Evolutionary conservation across 768 basidiomycete species (phyloP).

Genomic region (Tricholoma bakamatsutake): DNA sequence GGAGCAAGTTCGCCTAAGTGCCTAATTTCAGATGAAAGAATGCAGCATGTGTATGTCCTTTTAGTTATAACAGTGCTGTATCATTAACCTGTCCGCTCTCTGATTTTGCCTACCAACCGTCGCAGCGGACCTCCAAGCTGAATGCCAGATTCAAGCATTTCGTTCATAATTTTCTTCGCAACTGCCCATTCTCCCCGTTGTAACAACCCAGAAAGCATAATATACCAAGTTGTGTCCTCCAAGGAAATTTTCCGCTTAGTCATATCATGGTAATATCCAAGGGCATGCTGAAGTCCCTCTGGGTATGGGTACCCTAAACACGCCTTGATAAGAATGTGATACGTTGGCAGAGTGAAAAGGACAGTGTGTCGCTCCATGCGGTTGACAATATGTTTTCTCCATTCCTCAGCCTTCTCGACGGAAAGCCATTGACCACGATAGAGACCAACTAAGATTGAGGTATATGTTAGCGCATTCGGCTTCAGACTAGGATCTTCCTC

Average conservation of each 20-base stretch:
- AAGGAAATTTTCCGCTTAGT: conserved; percentile 37
- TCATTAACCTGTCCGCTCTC: conserved; percentile 19
- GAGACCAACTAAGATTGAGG: conserved; percentile 68
- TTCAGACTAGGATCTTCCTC: conserved; percentile 44
- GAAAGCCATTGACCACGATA: conserved; percentile 53
- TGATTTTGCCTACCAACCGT: conserved; percentile 46
- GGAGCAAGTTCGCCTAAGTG: conserved; percentile 12
- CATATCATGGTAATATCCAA: conserved; percentile 62
- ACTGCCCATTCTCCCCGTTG: conserved; percentile 51
- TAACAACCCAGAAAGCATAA: conserved; percentile 63
- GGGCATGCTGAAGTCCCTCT: conserved; percentile 47
- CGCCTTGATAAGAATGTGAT: conserved; percentile 72
- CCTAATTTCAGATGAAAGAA: not conserved
- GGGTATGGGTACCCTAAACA: conserved; percentile 48
- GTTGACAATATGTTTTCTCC: conserved; percentile 42
- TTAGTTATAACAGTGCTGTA: conserved; percentile 2
- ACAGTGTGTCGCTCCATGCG: conserved; percentile 56
- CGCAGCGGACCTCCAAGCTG: conserved; percentile 39
- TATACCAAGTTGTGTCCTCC: conserved; percentile 68
- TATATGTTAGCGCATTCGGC: conserved; percentile 83
- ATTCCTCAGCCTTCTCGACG: conserved; percentile 36
- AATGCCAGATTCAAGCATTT: conserved; percentile 48
- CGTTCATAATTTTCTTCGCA: conserved; percentile 53
- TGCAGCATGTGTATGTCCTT: not conserved
- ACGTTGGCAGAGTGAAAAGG: conserved; percentile 55